These are phyloP conservation scores for Ustulina deusta DNA, from an alignment of 2,329 filamentous ascomycete genomes.

Conservation along the genomic window DNA sequence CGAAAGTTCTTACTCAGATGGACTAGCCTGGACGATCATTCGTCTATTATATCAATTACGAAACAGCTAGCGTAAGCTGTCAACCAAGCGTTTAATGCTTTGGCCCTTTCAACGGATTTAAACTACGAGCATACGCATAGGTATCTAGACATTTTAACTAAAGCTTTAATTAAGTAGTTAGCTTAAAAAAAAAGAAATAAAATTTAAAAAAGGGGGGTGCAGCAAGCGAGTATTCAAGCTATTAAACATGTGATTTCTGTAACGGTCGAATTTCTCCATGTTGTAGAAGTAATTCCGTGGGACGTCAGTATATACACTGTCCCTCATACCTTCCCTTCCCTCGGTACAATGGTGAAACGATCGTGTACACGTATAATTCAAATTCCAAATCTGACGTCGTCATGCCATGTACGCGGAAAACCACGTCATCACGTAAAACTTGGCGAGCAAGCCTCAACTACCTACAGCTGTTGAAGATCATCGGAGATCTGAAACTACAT, in stretches of 20 bases:
- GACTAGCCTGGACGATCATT: neutral
- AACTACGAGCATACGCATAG: neutral
- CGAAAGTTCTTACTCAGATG: neutral
- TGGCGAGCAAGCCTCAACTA: conserved; percentile 7
- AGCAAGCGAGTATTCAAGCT: too few species aligned
- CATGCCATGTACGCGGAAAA: neutral
- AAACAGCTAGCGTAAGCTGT: neutral
- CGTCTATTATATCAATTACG: neutral
- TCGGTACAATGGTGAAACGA: conserved; percentile 10
- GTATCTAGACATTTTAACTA: too few species aligned
- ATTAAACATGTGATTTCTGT: too few species aligned
- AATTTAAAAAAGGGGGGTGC: too few species aligned
- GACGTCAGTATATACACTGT: neutral
- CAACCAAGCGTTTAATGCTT: neutral
- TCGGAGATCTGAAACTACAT: neutral
- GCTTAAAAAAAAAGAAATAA: too few species aligned
- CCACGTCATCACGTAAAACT: conserved; percentile 11
- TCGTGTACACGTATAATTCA: neutral
- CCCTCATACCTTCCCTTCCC: neutral
- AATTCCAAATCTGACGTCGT: conserved; percentile 7
- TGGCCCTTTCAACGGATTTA: neutral
- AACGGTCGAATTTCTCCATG: too few species aligned
- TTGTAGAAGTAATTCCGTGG: neutral
- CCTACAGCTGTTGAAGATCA: conserved; percentile 1
- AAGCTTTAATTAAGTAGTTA: neutral